A percentile compares a stretch with the other conserved stretches of the same genome.
These are phyloP conservation scores for Epichloe gansuensis DNA, from an alignment of 2,329 filamentous ascomycete genomes.

Conservation along the genomic window DNA sequence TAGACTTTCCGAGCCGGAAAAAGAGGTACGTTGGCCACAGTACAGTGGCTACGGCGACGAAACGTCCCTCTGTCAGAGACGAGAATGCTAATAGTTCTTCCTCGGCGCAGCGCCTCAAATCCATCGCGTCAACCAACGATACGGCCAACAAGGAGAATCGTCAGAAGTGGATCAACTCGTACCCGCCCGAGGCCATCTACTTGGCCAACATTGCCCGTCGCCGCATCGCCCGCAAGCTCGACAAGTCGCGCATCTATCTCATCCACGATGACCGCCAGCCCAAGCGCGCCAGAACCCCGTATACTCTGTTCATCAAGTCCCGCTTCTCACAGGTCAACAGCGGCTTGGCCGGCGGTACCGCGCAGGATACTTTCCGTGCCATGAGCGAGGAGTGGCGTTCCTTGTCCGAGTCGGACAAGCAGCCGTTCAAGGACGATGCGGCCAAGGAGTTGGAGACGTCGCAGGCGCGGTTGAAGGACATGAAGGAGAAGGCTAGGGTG, in stretches of 20 bases:
- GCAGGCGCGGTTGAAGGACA: slow-evolving; percentile 13
- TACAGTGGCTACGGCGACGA: neutral
- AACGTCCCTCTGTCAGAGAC: neutral
- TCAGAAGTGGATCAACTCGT: slow-evolving; percentile 35
- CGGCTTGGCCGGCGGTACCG: slow-evolving; percentile 10
- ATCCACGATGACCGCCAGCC: slow-evolving; percentile 38
- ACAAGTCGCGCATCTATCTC: slow-evolving; percentile 10
- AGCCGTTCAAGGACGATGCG: slow-evolving; percentile 24
- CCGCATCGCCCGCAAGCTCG: slow-evolving; percentile 24
- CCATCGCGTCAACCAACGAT: slow-evolving; percentile 26
- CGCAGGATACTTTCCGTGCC: slow-evolving; percentile 12
- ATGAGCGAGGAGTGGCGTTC: slow-evolving; percentile 29
- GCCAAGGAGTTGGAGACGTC: slow-evolving; percentile 8
- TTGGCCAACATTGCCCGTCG: slow-evolving; percentile 36
- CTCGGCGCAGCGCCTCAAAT: slow-evolving; percentile 18
- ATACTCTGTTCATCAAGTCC: slow-evolving; percentile 24
- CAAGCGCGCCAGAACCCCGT: slow-evolving; percentile 23
- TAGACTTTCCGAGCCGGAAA: slow-evolving; percentile 25
- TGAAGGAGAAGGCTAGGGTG: slow-evolving; percentile 14
- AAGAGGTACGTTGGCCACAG: slow-evolving; percentile 25
- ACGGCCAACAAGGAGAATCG: slow-evolving; percentile 24
- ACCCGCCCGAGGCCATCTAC: slow-evolving; percentile 26
- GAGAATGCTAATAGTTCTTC: neutral
- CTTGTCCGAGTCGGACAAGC: slow-evolving; percentile 28
- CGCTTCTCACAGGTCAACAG: slow-evolving; percentile 17